Evolutionary conservation across 2,329 filamentous ascomycete genomes (phyloP), one percentile per base, ranked within the genome.

Genomic region (Penicillium hesseltinei): DNA sequence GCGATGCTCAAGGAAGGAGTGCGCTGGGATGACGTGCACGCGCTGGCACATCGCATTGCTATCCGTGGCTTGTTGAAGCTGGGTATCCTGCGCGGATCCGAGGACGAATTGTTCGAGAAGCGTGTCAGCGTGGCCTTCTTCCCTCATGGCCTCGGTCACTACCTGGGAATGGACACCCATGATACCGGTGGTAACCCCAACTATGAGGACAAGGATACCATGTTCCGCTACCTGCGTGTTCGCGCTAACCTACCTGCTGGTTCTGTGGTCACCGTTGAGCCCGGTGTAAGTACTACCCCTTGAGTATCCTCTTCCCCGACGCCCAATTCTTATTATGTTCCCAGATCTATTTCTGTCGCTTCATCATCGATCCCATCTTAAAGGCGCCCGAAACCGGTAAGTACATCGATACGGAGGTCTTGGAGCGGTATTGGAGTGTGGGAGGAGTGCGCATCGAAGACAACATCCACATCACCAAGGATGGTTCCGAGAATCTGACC

Each of bases 391-490:
- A 84, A 47, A 86, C 92, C 68, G 82, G 84, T 53, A 86, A 88
- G 69, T 95, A 86, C 69, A 96, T 97, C 67, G 86, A 96, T 69
- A 78, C 80, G 40, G 76, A 81, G 21, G 88, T 92, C 2, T 75
- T 97, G 39, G 82, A 91, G 13, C 84, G 83, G 65, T 97, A 94
- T 75, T 92, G 92, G 87, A 84, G 88, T 52, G 91, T 97, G 1
- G 94, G 93, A 17, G 94, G 94, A 35, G 91, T 96, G 27, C 84
- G 94, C 46, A 95, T 97, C 60, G 94, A 99, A 77, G 92, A 97
- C 70, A 90, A 93, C 72, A 83, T 97, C 39, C 80, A 94, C 23
- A 86, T 97, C 47, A 94, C 89, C 1, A 81, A 88, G 59, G 79
- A 84, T 25, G 92, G 92, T 0, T 86, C 86, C 67, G 92, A 97